A percentile compares a stretch with the other conserved stretches of the same genome.
Evolutionary conservation across 768 basidiomycete species (phyloP).

Genomic region (Pseudohyphozyma bogoriensis): DNA sequence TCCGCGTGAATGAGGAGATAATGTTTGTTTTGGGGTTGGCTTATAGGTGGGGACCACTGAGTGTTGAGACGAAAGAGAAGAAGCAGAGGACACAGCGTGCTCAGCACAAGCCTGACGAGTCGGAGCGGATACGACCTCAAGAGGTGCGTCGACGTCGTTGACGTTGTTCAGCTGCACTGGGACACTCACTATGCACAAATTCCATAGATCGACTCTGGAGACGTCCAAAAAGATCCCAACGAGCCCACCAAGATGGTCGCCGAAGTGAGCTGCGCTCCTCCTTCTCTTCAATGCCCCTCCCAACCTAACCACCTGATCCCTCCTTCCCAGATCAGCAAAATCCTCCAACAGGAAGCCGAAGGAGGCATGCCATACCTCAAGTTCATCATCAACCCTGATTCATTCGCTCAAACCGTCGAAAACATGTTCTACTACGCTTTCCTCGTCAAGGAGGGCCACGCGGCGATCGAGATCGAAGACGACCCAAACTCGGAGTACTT

Average conservation of each 20-base stretch:
- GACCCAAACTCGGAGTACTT: not conserved
- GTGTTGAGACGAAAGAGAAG: slow-evolving; percentile 47
- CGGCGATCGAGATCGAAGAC: slow-evolving; percentile 47
- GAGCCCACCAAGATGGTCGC: slow-evolving; percentile 82
- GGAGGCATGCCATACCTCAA: slow-evolving; percentile 64
- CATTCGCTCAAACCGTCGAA: slow-evolving; percentile 89
- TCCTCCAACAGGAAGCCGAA: slow-evolving; percentile 46
- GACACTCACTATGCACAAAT: slow-evolving; percentile 37
- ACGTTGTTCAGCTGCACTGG: not conserved
- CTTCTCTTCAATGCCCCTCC: not conserved
- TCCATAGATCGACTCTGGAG: slow-evolving; percentile 55
- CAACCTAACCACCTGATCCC: not conserved
- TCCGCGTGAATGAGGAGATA: not conserved
- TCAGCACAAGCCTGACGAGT: slow-evolving; percentile 61
- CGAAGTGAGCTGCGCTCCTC: slow-evolving; percentile 45
- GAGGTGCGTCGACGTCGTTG: slow-evolving; percentile 41
- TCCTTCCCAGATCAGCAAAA: slow-evolving; percentile 48
- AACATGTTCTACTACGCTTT: slow-evolving; percentile 94
- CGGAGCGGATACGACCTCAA: slow-evolving; percentile 57
- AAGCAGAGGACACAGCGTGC: slow-evolving; percentile 35
- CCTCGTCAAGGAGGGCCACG: slow-evolving; percentile 41
- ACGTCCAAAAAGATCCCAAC: slow-evolving; percentile 71
- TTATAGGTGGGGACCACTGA: slow-evolving; percentile 78
- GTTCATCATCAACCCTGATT: slow-evolving; percentile 78
- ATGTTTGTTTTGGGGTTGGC: too few relatives aligned